A percentile compares a stretch with the other conserved stretches of the same genome.
phyloP scores from a whole-genome alignment of 441 rosid genomes.

The Rhodomyrtus psidioides region DNA sequence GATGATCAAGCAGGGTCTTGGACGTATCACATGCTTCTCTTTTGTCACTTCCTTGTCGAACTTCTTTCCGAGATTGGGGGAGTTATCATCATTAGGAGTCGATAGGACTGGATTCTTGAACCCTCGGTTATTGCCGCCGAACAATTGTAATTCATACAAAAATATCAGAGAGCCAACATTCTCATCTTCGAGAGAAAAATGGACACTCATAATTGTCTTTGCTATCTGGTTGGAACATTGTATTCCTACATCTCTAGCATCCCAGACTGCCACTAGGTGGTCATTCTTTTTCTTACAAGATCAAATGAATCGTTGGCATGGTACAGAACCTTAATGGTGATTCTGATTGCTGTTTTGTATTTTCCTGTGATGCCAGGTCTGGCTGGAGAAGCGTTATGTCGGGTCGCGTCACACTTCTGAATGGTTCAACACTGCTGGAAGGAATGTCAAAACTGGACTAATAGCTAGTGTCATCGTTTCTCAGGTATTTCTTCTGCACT shows the following conservation, averaged over 20 bases:
- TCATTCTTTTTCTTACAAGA: background rate
- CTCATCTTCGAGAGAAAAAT: background rate
- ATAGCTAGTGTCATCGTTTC: slow-evolving; percentile 94
- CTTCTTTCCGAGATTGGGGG: no score
- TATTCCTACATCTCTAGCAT: background rate
- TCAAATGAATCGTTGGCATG: background rate
- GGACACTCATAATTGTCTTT: background rate
- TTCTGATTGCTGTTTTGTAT: background rate
- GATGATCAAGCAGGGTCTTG: no score
- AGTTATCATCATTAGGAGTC: no score
- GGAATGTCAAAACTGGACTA: slow-evolving; percentile 92
- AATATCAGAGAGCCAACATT: background rate
- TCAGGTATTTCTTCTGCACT: slow-evolving; percentile 33
- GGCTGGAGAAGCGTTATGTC: slow-evolving; percentile 84
- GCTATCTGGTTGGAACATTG: background rate
- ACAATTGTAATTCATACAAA: no score
- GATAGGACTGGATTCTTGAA: no score
- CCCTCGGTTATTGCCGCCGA: no score
- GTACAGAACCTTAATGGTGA: background rate
- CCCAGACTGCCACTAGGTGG: background rate
- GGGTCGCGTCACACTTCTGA: slow-evolving; percentile 85
- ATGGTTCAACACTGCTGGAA: slow-evolving; percentile 98
- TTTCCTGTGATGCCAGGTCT: slow-evolving; percentile 37
- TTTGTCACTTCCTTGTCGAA: no score
- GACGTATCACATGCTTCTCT: no score